Conservation (phyloP, 768 basidiomycete genomes). For the Amanita polypyramis region DNA sequence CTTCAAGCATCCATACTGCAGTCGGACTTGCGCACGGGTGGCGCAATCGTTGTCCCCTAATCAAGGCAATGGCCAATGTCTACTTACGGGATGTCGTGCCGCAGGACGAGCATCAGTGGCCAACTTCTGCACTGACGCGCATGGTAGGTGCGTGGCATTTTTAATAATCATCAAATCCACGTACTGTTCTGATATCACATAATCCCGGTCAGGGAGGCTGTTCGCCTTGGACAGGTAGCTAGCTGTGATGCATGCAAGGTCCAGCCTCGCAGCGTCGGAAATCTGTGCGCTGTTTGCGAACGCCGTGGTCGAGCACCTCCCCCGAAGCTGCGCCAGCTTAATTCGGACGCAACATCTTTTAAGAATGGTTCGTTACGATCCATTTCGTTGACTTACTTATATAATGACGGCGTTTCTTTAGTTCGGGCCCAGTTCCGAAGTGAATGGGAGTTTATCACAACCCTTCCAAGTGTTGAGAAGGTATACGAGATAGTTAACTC, state of each 20-base stretch:
- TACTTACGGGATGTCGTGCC: constrained; percentile 40
- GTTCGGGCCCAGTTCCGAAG: constrained; percentile 40
- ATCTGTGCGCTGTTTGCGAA: constrained; percentile 42
- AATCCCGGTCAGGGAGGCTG: constrained; percentile 42
- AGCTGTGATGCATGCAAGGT: constrained; percentile 39
- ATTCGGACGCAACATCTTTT: constrained; percentile 33
- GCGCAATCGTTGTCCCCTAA: constrained; percentile 25
- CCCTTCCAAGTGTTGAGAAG: constrained; percentile 36
- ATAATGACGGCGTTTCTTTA: constrained; percentile 14
- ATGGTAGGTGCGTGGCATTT: constrained; percentile 37
- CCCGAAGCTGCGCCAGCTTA: constrained; percentile 36
- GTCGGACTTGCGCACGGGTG: constrained; percentile 48
- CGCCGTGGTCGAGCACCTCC: constrained; percentile 29
- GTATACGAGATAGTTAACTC: constrained; percentile 42
- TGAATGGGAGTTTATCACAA: constrained; percentile 38
- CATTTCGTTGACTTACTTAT: neutral
- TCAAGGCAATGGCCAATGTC: constrained; percentile 23
- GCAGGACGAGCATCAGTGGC: constrained; percentile 38
- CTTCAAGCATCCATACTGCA: constrained; percentile 46
- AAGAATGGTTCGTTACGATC: constrained; percentile 33
- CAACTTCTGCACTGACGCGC: constrained; percentile 49
- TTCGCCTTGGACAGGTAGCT: constrained; percentile 35
- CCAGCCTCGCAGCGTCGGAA: constrained; percentile 34
- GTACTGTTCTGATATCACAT: constrained; percentile 3
- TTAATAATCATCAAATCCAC: neutral